Evolutionary conservation across 2,329 filamentous ascomycete genomes (phyloP), one percentile per base, ranked within the genome.

Genomic region (Xylariales sp.): DNA sequence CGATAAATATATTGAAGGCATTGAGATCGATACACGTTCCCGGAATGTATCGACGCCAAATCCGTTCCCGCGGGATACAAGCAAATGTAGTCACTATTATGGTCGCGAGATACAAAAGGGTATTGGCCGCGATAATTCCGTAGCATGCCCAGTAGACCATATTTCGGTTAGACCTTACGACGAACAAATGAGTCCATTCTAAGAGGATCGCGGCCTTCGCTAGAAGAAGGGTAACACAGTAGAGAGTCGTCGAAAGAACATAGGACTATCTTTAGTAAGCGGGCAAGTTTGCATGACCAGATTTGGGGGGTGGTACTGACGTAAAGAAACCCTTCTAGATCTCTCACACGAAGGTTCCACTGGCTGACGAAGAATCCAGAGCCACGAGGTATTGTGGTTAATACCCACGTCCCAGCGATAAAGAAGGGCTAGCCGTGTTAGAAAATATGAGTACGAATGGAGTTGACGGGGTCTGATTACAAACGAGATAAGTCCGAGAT

Each of bases 341-440:
- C 52, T 34, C n/a, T 43, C 0, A 62, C 10, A 9, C 6, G 56
- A 12, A 68, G 50, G 7, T 69, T 18, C 62, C 63, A 66, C 28
- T 59, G 52, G 48, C 66, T 62, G 12, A 69, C 23, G 46, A 69
- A 69, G 14, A 68, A 56, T 23, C 65, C 62, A 32, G 61, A 18
- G n/a, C 30, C 36, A 4, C 5, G 23, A 14, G 36, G 46, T 46
- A 63, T 58, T n/a, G 23, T 12, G 14, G 28, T 41, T 14, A 67
- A 53, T 5, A 36, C 46, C 46, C 52, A 41, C 1, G 39, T 58
- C 9, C 53, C 46, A 1, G 45, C 52, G n/a, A 67, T 5, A 10
- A 67, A 67, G 18, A 60, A 66, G 8, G 58, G 64, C 64, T 66
- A 28, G 23, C 14, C 4, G 10, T 52, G 34, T 66, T 39, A 66